A percentile compares a stretch with the other conserved stretches of the same genome.
Evolutionary conservation across 345 rosid species (phyloP).

Genomic region (Euphorbia pulcherrima): DNA sequence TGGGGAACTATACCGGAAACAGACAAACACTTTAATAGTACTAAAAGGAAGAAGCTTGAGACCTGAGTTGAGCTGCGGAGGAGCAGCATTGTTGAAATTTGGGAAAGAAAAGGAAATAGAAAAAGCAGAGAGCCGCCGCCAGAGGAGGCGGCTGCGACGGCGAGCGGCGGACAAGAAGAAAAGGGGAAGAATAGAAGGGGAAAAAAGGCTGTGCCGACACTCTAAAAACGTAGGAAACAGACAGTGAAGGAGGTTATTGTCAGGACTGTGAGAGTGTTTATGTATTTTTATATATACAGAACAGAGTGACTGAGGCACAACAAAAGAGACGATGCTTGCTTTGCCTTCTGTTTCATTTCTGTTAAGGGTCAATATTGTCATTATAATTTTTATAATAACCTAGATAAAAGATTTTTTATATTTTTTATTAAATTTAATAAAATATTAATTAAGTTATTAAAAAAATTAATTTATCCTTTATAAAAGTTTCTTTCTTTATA

Average conservation of each 20-base stretch:
- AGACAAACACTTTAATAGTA: conserved; percentile 17
- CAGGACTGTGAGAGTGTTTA: neutral
- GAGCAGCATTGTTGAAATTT: conserved; percentile 25
- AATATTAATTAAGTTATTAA: too few relatives aligned
- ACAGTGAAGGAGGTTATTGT: neutral
- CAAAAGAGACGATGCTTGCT: neutral
- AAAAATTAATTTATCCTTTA: too few relatives aligned
- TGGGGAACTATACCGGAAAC: conserved; percentile 28
- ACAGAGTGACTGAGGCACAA: neutral
- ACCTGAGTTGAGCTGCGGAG: neutral
- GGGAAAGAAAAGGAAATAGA: too few relatives aligned
- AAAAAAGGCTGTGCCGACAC: conserved; percentile 28
- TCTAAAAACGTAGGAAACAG: conserved; percentile 2
- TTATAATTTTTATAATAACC: neutral
- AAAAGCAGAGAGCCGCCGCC: neutral
- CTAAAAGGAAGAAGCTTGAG: neutral
- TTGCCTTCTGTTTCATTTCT: neutral
- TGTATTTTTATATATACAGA: neutral
- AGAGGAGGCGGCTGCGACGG: conserved; percentile 5
- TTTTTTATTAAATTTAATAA: too few relatives aligned
- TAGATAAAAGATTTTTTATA: too few relatives aligned
- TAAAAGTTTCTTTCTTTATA: too few relatives aligned
- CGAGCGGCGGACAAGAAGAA: conserved; percentile 17
- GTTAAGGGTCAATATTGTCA: neutral
- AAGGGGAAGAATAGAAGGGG: neutral